A percentile compares a stretch with the other conserved stretches of the same genome.
Conservation (phyloP, 441 rosid species). For the Populus hybrid region DNA sequence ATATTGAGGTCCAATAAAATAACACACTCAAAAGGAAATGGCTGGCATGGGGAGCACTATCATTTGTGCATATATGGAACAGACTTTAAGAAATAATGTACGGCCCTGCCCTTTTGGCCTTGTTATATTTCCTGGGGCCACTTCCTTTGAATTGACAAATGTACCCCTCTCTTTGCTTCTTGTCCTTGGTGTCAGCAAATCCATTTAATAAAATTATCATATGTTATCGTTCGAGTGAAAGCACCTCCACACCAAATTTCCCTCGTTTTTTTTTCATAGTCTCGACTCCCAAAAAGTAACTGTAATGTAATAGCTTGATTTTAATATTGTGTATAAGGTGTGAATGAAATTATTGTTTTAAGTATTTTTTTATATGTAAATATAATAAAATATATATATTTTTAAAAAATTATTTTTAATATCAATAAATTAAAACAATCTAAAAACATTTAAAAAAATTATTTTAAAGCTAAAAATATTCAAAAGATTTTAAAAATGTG, state of each 20-base stretch:
- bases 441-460: too few relatives aligned
- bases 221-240: neutral
- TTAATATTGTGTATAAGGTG: too few relatives aligned
- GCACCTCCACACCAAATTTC: neutral
- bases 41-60: conserved; percentile 5
- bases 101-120: neutral
- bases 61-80: neutral
- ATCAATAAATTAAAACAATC: too few relatives aligned
- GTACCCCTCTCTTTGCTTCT: neutral
- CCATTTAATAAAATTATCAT: neutral
- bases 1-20: neutral
- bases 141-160: neutral
- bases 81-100: neutral
- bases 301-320: neutral
- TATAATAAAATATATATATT: too few relatives aligned
- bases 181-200: neutral
- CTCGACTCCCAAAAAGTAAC: neutral
- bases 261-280: neutral
- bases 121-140: neutral
- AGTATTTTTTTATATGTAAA: too few relatives aligned
- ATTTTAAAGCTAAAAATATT: too few relatives aligned
- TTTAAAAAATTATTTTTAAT: too few relatives aligned
- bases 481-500: too few relatives aligned
- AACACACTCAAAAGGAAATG: neutral
- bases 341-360: too few relatives aligned